Percentiles rank a stretch among this genome's conserved stretches.
phyloP scores from a whole-genome alignment of 306 rosid genomes.

The Fagus sylvatica region DNA sequence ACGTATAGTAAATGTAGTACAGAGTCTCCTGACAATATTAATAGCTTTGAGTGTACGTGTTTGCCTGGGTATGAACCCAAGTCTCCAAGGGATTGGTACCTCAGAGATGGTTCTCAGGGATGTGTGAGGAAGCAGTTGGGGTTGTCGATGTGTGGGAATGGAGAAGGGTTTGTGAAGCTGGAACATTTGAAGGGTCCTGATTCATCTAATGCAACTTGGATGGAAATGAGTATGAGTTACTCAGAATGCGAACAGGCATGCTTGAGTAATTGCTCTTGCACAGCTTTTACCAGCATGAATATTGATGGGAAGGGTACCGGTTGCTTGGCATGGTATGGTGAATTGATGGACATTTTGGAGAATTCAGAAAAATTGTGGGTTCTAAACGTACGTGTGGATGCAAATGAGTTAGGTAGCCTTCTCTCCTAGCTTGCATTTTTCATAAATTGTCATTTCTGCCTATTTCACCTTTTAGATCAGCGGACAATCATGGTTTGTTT shows the following conservation, averaged over 20 bases:
- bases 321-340: slow-evolving; percentile 34
- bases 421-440: no score
- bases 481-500: no score
- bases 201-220: background rate
- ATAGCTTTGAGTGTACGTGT: background rate
- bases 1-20: no score
- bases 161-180: slow-evolving; percentile 11
- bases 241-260: slow-evolving; percentile 17
- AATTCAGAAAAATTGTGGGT: slow-evolving; percentile 13
- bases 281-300: slow-evolving; percentile 26
- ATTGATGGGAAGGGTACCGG: slow-evolving; percentile 11
- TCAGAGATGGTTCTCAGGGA: background rate
- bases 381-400: slow-evolving; percentile 23
- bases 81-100: no score
- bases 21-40: rapidly evolving
- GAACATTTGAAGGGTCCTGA: slow-evolving; percentile 1
- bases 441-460: no score
- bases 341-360: slow-evolving; percentile 25
- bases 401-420: slow-evolving; percentile 1
- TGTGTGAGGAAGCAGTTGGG: slow-evolving; percentile 1
- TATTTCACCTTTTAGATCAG: no score
- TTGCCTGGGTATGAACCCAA: slow-evolving; percentile 16
- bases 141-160: slow-evolving; percentile 4
- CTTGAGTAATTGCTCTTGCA: slow-evolving; percentile 31
- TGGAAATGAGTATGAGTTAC: background rate